These are phyloP conservation scores for Bacidia gigantensis DNA, from an alignment of 495 filamentous ascomycete species.

Conservation along the genomic window DNA sequence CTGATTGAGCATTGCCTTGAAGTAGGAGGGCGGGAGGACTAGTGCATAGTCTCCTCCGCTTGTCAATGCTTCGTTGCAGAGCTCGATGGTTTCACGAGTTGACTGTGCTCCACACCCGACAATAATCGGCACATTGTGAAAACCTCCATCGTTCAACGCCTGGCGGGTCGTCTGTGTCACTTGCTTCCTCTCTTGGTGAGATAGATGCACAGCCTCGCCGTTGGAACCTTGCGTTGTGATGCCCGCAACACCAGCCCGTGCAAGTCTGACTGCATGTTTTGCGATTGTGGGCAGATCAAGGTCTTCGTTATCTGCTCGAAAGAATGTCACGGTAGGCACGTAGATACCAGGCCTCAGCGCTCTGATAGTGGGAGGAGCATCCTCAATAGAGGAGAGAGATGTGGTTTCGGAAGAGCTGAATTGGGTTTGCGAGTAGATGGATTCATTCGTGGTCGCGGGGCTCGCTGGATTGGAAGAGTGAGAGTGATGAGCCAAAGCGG, in stretches of 20 bases:
- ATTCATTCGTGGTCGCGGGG: constrained; percentile 4
- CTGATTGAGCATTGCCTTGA: constrained; percentile 46
- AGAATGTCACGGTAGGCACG: constrained; percentile 59
- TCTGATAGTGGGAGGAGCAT: constrained; percentile 17
- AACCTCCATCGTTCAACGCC: constrained; percentile 57
- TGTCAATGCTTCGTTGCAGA: constrained; percentile 60
- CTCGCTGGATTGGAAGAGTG: constrained; percentile 5
- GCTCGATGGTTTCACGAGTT: constrained; percentile 69
- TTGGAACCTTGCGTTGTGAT: constrained; percentile 82
- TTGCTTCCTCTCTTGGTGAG: constrained; percentile 51
- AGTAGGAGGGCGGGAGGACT: constrained; percentile 77
- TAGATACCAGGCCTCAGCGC: constrained; percentile 42
- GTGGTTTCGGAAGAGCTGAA: constrained; percentile 17
- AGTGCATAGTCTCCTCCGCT: constrained; percentile 76
- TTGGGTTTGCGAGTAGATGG: constrained; percentile 15
- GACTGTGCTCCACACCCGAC: constrained; percentile 77
- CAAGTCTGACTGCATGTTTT: constrained; percentile 73
- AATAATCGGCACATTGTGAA: constrained; percentile 57
- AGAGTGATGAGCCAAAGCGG: constrained; percentile 1
- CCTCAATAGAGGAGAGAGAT: constrained; percentile 20
- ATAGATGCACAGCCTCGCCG: constrained; percentile 74
- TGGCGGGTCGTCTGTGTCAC: constrained; percentile 64
- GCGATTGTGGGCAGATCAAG: constrained; percentile 54
- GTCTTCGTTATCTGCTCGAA: constrained; percentile 41
- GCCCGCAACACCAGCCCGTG: constrained; percentile 62